These are phyloP conservation scores for Euphorbia peplus DNA, from an alignment of 345 rosid species.

Conservation along the genomic window DNA sequence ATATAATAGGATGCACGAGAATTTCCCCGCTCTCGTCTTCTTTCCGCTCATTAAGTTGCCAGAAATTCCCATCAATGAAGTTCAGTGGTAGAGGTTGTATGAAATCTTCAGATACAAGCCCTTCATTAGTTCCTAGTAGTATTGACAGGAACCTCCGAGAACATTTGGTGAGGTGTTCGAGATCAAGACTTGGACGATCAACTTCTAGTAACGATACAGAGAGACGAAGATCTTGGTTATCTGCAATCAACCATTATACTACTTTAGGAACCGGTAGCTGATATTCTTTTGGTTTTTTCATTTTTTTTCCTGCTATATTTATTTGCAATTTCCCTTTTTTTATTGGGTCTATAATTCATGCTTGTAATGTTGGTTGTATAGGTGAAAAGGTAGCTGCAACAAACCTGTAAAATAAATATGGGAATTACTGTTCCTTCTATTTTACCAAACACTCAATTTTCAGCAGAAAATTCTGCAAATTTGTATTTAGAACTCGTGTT, in stretches of 20 bases:
- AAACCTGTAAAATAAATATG: not conserved
- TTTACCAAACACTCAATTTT: not conserved
- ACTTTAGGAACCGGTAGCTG: conserved; percentile 60
- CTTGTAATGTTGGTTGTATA: conserved; percentile 17
- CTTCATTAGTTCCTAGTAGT: conserved; percentile 42
- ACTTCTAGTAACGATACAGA: conserved; percentile 35
- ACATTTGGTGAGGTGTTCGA: conserved; percentile 45
- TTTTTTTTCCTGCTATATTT: not conserved
- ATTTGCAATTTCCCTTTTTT: not conserved
- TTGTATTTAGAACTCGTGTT: too few species aligned
- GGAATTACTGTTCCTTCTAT: not conserved
- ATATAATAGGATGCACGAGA: conserved; percentile 36
- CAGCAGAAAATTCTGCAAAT: not conserved
- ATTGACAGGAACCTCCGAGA: conserved; percentile 30
- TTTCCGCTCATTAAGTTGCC: conserved; percentile 70
- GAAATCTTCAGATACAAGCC: conserved; percentile 55
- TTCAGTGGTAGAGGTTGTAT: conserved; percentile 60
- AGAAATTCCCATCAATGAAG: conserved; percentile 57
- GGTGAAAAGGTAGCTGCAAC: conserved; percentile 7
- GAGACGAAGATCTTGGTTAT: conserved; percentile 68
- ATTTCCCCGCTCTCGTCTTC: conserved; percentile 64
- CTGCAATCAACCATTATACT: conserved; percentile 67
- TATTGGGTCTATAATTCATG: conserved; percentile 13
- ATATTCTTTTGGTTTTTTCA: conserved; percentile 13
- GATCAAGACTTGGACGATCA: conserved; percentile 51